Conservation (phyloP, 208 protist genomes). For the Acanthamoeba triangularis region DNA sequence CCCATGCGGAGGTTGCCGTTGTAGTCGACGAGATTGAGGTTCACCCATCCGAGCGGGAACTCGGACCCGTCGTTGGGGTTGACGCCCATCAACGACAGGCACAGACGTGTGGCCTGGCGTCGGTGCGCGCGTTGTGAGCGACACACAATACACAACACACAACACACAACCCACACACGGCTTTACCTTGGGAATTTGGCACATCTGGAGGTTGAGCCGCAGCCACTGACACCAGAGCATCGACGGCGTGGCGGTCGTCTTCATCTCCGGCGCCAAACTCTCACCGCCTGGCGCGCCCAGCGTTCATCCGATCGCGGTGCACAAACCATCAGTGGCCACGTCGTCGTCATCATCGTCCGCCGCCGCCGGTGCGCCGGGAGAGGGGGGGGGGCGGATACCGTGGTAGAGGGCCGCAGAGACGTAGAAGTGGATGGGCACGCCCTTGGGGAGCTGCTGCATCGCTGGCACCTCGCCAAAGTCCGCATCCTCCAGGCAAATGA, state of each 20-base stretch:
- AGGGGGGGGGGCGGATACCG: neutral
- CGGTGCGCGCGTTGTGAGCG: too few relatives aligned
- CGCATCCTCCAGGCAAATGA: neutral
- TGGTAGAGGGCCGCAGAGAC: neutral
- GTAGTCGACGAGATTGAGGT: slow-evolving; percentile 60
- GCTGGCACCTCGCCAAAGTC: slow-evolving; percentile 17
- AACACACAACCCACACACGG: too few relatives aligned
- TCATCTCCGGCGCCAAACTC: neutral
- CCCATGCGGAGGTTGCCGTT: slow-evolving; percentile 59
- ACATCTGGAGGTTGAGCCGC: neutral
- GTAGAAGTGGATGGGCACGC: neutral
- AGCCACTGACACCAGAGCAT: slow-evolving; percentile 20
- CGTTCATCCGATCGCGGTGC: too few relatives aligned
- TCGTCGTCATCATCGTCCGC: too few relatives aligned
- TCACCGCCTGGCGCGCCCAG: neutral
- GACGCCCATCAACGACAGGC: neutral
- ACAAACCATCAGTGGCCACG: too few relatives aligned
- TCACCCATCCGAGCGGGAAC: slow-evolving; percentile 39
- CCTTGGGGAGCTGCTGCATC: slow-evolving; percentile 11
- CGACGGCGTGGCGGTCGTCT: neutral
- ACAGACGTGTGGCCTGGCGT: neutral
- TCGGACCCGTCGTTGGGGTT: neutral
- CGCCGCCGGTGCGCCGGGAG: too few relatives aligned
- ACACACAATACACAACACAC: neutral
- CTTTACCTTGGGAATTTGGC: slow-evolving; percentile 35